Evolutionary conservation across 2,329 filamentous ascomycete species (phyloP), one percentile per base, ranked within the genome.

Genomic region (Thermothelomyces thermophilus): DNA sequence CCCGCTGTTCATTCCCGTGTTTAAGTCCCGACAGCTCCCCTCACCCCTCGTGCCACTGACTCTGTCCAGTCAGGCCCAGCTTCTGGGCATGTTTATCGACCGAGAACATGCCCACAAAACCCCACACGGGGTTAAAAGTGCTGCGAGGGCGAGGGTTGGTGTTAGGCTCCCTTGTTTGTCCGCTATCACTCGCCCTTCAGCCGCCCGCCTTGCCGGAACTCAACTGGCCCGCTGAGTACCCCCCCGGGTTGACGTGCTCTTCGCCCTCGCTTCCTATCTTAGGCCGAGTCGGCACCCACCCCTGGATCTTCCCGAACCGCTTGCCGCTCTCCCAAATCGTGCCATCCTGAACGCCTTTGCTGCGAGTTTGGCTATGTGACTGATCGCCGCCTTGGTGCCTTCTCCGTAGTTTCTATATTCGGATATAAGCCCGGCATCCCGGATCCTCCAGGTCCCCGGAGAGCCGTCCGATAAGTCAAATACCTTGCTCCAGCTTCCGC

Each of bases 21-120:
- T 49, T 36, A 57, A 62, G 57, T 62, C 59, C 59, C 59, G 59
- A 55, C 19, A 37, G 35, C 46, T n/a, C 55, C 56, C 53, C 56
- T 56, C 57, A 48, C 52, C 19, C 39, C 28, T 45, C 39, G 20
- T 17, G 31, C 45, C 48, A 16, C 13, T 35, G 7, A n/a, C 33
- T 26, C 5, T 26, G 9, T 9, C 24, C 24, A 44, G 50, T 43
- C 14, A 37, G 33, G 16, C 48, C 42, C 16, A 28, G 47, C 43
- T 30, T 22, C 9, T 33, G 31, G 46, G 41, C 19, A 48, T 14
- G 13, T 28, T 19, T 44, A 28, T 20, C 17, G 26, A 22, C 19
- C 24, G 30, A 37, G 11, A 41, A 14, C 47, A 50, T 33, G 24
- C 36, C 40, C 16, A 30, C 14, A 37, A 20, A n/a, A 14, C 41